Evolutionary conservation across 257 asterid species (phyloP).

Genomic region (Nicotiana otophora): DNA sequence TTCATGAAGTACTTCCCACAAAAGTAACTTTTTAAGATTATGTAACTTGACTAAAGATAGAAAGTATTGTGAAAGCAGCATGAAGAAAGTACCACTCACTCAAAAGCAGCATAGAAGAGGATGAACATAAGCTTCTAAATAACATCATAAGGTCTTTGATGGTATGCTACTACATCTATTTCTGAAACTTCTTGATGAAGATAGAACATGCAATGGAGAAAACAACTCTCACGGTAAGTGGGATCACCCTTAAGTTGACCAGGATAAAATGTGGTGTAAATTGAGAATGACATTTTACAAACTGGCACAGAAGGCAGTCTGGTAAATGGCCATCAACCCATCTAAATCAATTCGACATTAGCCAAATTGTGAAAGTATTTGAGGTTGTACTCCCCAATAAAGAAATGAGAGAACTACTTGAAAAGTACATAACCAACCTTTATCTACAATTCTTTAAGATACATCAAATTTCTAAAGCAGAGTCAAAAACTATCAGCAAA

Average conservation of each 20-base stretch:
- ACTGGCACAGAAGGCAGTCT: background rate
- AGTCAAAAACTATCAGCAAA: background rate
- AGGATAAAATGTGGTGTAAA: background rate
- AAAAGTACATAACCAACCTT: background rate
- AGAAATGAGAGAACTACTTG: background rate
- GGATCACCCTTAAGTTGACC: background rate
- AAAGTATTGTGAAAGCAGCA: background rate
- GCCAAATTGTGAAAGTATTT: background rate
- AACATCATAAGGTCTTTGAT: background rate
- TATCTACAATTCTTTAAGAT: background rate
- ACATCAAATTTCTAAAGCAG: background rate
- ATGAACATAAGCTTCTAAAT: background rate
- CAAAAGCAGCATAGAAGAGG: background rate
- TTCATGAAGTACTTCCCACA: background rate
- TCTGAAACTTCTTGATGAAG: background rate
- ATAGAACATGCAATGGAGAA: background rate
- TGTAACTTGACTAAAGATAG: background rate
- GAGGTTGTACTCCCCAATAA: background rate
- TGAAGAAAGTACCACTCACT: background rate
- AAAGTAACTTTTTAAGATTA: background rate
- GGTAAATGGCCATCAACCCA: background rate
- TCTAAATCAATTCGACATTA: background rate
- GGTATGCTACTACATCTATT: background rate
- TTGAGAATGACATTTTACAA: background rate
- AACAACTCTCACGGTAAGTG: background rate